A percentile compares a stretch with the other conserved stretches of the same genome.
Evolutionary conservation across 2,329 filamentous ascomycete genomes (phyloP).

Genomic region (Apiospora pterosperma): DNA sequence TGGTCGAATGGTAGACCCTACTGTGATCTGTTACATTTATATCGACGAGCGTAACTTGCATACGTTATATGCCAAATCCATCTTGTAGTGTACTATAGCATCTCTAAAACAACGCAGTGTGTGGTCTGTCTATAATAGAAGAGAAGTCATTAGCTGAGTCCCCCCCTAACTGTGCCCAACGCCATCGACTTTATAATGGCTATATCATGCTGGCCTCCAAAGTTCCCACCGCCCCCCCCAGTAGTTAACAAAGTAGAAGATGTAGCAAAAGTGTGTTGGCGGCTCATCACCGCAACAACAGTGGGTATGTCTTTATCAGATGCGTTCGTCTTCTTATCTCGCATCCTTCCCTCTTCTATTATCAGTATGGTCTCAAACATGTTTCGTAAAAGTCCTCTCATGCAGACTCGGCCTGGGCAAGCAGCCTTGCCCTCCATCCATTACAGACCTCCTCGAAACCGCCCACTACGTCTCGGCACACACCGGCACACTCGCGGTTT

Average conservation of each 20-base stretch:
- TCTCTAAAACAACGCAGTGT: neutral
- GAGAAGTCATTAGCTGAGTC: neutral
- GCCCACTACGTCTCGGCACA: slow-evolving; percentile 83
- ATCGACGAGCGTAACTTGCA: neutral
- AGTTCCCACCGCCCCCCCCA: neutral
- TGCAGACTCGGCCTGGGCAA: slow-evolving; percentile 57
- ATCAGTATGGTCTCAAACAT: neutral
- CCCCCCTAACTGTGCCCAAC: neutral
- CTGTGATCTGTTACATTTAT: too few relatives aligned
- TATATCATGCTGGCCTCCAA: neutral
- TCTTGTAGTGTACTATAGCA: neutral
- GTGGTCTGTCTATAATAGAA: neutral
- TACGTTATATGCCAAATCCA: neutral
- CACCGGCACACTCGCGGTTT: slow-evolving; percentile 75
- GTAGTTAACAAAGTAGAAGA: neutral
- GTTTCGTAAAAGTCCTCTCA: slow-evolving; percentile 5
- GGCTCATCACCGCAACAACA: neutral
- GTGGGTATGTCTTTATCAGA: neutral
- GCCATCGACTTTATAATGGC: neutral
- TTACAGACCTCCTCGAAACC: slow-evolving; percentile 92
- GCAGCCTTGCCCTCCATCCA: slow-evolving; percentile 73
- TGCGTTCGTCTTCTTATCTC: neutral
- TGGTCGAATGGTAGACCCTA: too few relatives aligned
- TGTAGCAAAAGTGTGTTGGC: neutral
- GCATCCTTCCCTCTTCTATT: neutral